These are phyloP conservation scores for Trichothecium roseum DNA, from an alignment of 2,329 filamentous ascomycete genomes.

Conservation along the genomic window DNA sequence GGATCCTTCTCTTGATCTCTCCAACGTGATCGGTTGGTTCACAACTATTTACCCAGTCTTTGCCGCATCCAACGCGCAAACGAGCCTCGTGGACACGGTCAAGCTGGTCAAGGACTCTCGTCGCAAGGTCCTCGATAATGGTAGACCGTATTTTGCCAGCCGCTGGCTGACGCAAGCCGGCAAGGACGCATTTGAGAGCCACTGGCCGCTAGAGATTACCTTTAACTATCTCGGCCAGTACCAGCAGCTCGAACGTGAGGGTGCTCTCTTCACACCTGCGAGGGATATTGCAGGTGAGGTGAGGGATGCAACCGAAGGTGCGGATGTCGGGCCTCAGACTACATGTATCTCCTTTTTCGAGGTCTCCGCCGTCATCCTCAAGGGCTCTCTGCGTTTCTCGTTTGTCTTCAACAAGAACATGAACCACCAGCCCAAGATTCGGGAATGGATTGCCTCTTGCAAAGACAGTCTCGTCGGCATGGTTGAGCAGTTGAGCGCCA, in stretches of 20 bases:
- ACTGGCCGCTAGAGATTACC: conserved; percentile 30
- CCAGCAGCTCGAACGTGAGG: conserved; percentile 17
- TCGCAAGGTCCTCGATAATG: conserved; percentile 20
- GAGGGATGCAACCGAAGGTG: neutral
- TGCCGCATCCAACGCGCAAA: conserved; percentile 2
- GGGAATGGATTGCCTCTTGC: conserved; percentile 31
- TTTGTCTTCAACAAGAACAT: conserved; percentile 31
- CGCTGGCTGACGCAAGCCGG: conserved; percentile 19
- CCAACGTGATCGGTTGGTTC: conserved; percentile 27
- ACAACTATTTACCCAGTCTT: conserved; percentile 21
- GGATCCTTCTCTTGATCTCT: conserved; percentile 20
- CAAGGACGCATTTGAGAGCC: conserved; percentile 16
- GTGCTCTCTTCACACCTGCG: conserved; percentile 12
- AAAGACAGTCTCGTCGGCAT: conserved; percentile 29
- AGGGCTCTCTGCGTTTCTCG: conserved; percentile 30
- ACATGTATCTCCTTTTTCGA: conserved; percentile 35
- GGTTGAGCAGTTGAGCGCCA: conserved; percentile 23
- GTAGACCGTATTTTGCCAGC: conserved; percentile 25
- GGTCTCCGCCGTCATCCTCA: conserved; percentile 31
- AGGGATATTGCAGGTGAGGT: conserved; percentile 8
- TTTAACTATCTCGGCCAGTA: conserved; percentile 35
- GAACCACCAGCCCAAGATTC: conserved; percentile 27
- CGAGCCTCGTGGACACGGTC: conserved; percentile 5
- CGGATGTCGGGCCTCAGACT: conserved; percentile 3
- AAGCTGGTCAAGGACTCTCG: conserved; percentile 9